Base-by-base conservation (phyloP, 495 filamentous ascomycete species). In the Penicillium coffeae region DNA sequence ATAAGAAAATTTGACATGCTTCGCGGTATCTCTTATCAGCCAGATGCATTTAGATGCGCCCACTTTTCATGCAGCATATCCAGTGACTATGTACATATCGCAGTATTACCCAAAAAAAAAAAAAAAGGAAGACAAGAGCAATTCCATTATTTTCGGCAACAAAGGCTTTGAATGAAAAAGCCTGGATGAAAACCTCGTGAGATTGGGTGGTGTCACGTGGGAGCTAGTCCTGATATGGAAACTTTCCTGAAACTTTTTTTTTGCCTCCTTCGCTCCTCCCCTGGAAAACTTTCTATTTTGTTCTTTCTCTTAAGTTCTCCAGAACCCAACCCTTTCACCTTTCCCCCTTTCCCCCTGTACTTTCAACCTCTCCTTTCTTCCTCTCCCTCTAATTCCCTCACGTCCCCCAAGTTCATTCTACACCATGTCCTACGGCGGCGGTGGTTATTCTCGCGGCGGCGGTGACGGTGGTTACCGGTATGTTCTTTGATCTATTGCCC, bases 401-500 rank as follows among this genome's bases (percentile, higher is more conserved):
- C 51, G 47, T 14, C 48, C 48, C 48, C 45, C 18, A 27, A 47
- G 16, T 51, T 50, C 35, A 37, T 49, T 41, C 21, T 58, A 52
- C 61, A 71, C 56, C 62, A 84, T 88, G 85, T 88, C 84, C 71
- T 89, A 87, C 80, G 81, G 85, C 57, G 85, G 86, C 57, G 86
- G 84, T 58, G 85, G 85, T 56, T 85, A 69, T 48, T 65, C 62
- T 30, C 64, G 77, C 63, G 66, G 44, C 19, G 39, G 39, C 41
- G 41, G 41, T 15, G 41, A 27, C 22, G 21, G 22, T 34, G 15
- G 16, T 20, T 72, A 72, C 58, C 71, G 69, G 69, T 72, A 70
- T 51, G 69, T 71, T 35, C 8, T 47, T 43, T 10, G 14, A 35
- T 51, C 35, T 49, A 15, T 46, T 59, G 67, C 48, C 16, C 18